These are phyloP conservation scores for Myriangium duriaei DNA, from an alignment of 2,329 filamentous ascomycete genomes.

Conservation along the genomic window DNA sequence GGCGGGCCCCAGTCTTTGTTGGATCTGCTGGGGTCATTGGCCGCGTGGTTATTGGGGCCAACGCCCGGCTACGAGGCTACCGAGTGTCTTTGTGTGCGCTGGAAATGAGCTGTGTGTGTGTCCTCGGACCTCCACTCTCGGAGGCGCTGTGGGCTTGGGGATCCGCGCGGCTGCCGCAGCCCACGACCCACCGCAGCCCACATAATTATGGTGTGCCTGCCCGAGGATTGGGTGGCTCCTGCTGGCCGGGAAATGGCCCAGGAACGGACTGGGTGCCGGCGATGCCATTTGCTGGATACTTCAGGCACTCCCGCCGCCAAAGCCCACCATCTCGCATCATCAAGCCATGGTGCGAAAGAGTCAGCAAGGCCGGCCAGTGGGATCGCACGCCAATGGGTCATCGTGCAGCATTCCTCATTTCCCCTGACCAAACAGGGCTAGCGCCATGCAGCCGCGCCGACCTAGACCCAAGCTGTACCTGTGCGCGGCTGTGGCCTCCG, in stretches of 20 bases:
- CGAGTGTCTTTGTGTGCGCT: constrained; percentile 5
- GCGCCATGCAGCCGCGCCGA: constrained; percentile 2
- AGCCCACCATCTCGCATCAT: constrained; percentile 6
- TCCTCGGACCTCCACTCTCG: constrained; percentile 2
- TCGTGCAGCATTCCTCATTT: constrained; percentile 8
- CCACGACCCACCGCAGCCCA: no score
- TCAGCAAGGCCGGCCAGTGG: not conserved
- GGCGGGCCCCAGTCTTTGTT: no score
- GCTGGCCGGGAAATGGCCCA: constrained; percentile 3
- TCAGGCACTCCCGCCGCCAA: not conserved
- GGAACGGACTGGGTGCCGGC: constrained; percentile 1
- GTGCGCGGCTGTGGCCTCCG: no score
- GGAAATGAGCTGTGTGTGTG: constrained; percentile 1
- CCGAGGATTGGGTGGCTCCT: no score
- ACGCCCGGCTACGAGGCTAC: constrained; percentile 1
- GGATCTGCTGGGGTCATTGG: no score
- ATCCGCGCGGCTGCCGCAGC: no score
- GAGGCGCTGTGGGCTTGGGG: not conserved
- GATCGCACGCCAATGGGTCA: constrained; percentile 2
- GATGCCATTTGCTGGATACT: no score
- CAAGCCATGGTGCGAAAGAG: not conserved
- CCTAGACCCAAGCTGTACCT: constrained; percentile 1
- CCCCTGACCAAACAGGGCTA: constrained; percentile 8
- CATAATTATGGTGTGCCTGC: no score
- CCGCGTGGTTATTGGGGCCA: constrained; percentile 6